A percentile compares a stretch with the other conserved stretches of the same genome.
These are phyloP conservation scores for Cryphonectria naterciae DNA, from an alignment of 2,329 filamentous ascomycete species.

Conservation along the genomic window DNA sequence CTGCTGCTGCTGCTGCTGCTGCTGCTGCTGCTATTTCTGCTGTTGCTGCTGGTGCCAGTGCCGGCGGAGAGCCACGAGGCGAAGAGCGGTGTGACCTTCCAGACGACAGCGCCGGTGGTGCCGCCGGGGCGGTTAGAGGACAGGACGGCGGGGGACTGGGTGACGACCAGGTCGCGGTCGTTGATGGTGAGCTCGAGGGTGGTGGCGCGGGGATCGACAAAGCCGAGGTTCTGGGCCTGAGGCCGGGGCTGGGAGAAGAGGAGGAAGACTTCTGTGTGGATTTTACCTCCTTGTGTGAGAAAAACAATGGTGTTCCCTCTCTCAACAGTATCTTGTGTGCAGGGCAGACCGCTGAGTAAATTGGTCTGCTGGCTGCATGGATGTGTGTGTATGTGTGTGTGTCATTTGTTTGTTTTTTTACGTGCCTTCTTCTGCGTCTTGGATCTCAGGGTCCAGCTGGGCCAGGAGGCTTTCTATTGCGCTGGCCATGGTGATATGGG, in stretches of 20 bases:
- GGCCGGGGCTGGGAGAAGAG: constrained; percentile 79
- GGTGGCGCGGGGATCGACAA: constrained; percentile 73
- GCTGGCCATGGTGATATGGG: constrained; percentile 13
- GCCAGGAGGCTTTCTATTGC: constrained; percentile 33
- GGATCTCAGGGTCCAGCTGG: constrained; percentile 48
- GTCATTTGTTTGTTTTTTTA: neutral
- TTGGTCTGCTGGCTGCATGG: neutral
- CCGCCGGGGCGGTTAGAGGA: constrained; percentile 71
- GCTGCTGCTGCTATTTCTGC: too few relatives aligned
- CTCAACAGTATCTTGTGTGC: neutral
- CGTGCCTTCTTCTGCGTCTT: constrained; percentile 54
- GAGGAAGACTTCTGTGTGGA: constrained; percentile 77
- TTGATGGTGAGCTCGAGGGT: constrained; percentile 70
- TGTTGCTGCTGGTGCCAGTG: too few relatives aligned
- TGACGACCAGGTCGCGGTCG: constrained; percentile 72
- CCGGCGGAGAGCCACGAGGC: constrained; percentile 67
- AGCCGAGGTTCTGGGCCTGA: constrained; percentile 75
- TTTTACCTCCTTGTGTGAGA: neutral
- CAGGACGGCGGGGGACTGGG: constrained; percentile 83
- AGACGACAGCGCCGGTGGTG: constrained; percentile 71
- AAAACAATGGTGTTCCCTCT: constrained; percentile 6
- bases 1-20: neutral
- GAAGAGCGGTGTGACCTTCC: constrained; percentile 86
- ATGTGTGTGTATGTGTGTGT: too few relatives aligned
- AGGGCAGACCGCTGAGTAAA: neutral